Base-by-base conservation (phyloP, 352 stramenopile genomes). In the Achlya hypogyna region DNA sequence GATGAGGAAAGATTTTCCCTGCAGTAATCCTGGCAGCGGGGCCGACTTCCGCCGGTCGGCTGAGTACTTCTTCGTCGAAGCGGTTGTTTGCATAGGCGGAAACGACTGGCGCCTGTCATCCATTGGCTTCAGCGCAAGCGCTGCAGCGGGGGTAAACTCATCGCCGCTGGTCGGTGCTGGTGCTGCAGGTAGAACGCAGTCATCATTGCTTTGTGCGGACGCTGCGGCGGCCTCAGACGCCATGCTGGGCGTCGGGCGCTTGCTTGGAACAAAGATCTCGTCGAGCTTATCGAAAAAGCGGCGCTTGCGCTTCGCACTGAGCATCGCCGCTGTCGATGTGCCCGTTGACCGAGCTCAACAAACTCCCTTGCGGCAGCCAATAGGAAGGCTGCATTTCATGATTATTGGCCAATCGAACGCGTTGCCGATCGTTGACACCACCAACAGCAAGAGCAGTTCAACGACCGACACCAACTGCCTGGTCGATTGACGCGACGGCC, bases 1-100 rank as follows among this genome's bases (percentile, higher is more conserved):
- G 16, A 93, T 27, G 25, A 89, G 51, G 32, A 90, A 72, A 27
- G 56, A 70, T 45, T 78, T 66, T 9, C 65, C 80, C 16, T 70
- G 32, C 28, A 91, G 53, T 20, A n/a, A 18, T 45, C 38, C 38
- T 45, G 38, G 12, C 12, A 45, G 38, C n/a, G 38, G 38, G 12
- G n/a, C 6, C 6, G 38, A 45, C 38, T 45, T 10, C 38, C 38
- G 38, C 38, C 38, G 38, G 38, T 9, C 12, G 2, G 38, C n/a
- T n/a, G n/a, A n/a, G n/a, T n/a, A n/a, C n/a, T n/a, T n/a, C 38
- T 18, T 45, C n/a, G 38, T 45, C 38, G 38, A 45, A 10, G 38
- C n/a, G 38, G 38, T 45, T 18, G n/a, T 18, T 3, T 10, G 12
- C 38, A 45, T 45, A 18, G 38, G 38, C 38, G 38, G 38, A 45